Evolutionary conservation across 352 stramenopile species (phyloP), one percentile per base, ranked within the genome.

Genomic region (Globisporangium okanoganense): DNA sequence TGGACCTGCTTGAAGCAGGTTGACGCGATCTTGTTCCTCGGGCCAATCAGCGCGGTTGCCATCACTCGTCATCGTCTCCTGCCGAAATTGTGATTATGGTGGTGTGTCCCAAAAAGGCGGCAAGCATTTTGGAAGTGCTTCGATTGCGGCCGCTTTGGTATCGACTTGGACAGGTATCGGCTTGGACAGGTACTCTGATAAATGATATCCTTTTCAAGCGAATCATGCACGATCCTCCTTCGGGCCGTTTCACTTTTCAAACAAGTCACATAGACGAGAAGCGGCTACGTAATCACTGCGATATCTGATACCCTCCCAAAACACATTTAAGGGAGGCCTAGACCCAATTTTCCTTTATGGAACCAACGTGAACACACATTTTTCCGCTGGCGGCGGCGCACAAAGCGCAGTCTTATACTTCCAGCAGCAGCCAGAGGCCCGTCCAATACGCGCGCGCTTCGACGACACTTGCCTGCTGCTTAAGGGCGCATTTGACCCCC

Each of bases 281-380:
- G 2, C 3, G 7, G 16, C 54, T 61, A 61, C 54, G 54, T 60
- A 50, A 61, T 53, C 54, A 33, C 10, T 24, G 18, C 44, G 3
- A 52, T 7, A 43, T 5, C 5, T 2, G 24, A 63, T 63, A 63
- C 13, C 57, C 57, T 53, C 22, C 40, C 0, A 0, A 63, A 56
- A 47, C 24, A 8, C 18, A 56, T 27, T 5, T 7, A 18, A 14
- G 5, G 3, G 36, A 50, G 18, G 22, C 0, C 18, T 13, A n/a
- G 36, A 14, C 36, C 13, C 36, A 41, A 13, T 57, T n/a, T 6
- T 5, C 36, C 10, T 59, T 36, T 33, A 16, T 62, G 56, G 56
- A 62, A 62, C 56, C 44, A 55, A 56, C 56, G 56, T 56, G 56
- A 62, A 22, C 55, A 4, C 38, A n/a, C n/a, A n/a, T 49, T 44